Percentiles rank a stretch among this genome's conserved stretches.
Evolutionary conservation across 495 filamentous ascomycete species (phyloP).

Genomic region (Penicillium soppii): DNA sequence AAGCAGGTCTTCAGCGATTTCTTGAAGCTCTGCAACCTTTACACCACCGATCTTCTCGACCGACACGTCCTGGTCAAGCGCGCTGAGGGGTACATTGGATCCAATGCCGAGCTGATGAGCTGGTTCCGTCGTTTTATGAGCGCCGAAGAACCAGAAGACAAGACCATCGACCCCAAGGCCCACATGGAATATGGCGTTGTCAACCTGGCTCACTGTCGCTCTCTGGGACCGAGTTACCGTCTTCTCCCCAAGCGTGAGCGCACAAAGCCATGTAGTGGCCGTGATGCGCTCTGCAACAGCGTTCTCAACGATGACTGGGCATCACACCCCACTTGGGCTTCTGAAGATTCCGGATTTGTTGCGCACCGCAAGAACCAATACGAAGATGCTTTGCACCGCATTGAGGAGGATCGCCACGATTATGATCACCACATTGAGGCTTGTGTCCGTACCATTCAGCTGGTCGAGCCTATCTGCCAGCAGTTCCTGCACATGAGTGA

Average conservation of each 20-base stretch:
- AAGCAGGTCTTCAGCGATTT: constrained; percentile 91
- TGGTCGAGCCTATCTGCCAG: constrained; percentile 90
- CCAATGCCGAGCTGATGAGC: constrained; percentile 80
- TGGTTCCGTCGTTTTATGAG: constrained; percentile 80
- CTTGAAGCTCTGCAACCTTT: constrained; percentile 91
- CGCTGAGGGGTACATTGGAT: constrained; percentile 81
- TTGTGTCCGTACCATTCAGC: constrained; percentile 86
- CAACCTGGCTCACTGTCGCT: constrained; percentile 88
- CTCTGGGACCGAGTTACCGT: constrained; percentile 90
- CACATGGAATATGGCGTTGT: constrained; percentile 71
- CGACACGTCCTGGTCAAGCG: constrained; percentile 76
- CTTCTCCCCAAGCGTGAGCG: constrained; percentile 86
- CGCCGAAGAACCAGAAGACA: constrained; percentile 65
- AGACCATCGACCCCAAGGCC: constrained; percentile 75
- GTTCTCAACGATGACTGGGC: constrained; percentile 99
- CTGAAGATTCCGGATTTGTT: constrained; percentile 96
- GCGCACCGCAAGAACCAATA: constrained; percentile 94
- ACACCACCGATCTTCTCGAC: constrained; percentile 85
- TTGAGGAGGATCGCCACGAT: constrained; percentile 97
- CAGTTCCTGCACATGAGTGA: constrained; percentile 74
- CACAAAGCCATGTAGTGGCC: constrained; percentile 83
- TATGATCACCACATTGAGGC: constrained; percentile 98
- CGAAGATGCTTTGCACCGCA: constrained; percentile 90
- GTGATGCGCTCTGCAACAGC: constrained; percentile 86
- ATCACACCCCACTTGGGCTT: constrained; percentile 98